phyloP scores from a whole-genome alignment of 2,329 filamentous ascomycete genomes.

The Rutstroemia sydowiana region DNA sequence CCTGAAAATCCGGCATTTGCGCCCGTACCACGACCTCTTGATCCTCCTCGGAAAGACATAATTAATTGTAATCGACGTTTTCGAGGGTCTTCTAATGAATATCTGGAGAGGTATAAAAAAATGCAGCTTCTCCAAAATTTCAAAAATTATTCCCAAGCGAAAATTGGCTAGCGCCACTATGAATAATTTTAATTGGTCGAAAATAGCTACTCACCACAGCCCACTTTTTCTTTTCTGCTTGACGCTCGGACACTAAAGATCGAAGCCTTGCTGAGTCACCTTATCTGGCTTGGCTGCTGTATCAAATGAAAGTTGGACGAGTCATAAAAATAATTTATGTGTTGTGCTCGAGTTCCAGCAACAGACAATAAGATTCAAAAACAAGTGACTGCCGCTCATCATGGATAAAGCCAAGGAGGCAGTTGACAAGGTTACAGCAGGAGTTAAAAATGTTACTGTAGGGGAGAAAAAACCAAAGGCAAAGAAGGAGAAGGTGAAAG shows the following conservation, averaged over 20 bases:
- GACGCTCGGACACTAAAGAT: not conserved
- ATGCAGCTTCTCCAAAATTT: constrained; percentile 12
- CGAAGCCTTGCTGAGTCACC: not conserved
- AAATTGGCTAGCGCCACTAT: constrained; percentile 6
- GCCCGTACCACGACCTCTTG: constrained; percentile 42
- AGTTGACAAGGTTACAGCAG: constrained; percentile 44
- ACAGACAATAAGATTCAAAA: not conserved
- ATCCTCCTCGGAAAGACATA: constrained; percentile 48
- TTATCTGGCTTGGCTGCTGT: not conserved
- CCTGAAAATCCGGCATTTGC: constrained; percentile 44
- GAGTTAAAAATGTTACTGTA: constrained; percentile 53
- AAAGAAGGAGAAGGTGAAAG: constrained; percentile 43
- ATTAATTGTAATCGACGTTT: constrained; percentile 11
- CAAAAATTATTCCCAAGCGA: constrained; percentile 13
- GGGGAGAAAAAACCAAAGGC: constrained; percentile 34
- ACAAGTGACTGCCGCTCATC: not conserved
- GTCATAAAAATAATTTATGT: constrained; percentile 6
- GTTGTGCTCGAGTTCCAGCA: not conserved
- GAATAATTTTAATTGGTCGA: constrained; percentile 5
- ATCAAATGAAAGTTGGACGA: not conserved
- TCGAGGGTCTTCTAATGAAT: constrained; percentile 33
- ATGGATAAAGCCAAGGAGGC: constrained; percentile 45
- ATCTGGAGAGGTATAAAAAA: constrained; percentile 23
- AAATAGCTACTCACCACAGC: not conserved
- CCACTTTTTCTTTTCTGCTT: not conserved